Conservation (phyloP, 768 basidiomycete genomes). For the Pleurotus salmoneostramineus region DNA sequence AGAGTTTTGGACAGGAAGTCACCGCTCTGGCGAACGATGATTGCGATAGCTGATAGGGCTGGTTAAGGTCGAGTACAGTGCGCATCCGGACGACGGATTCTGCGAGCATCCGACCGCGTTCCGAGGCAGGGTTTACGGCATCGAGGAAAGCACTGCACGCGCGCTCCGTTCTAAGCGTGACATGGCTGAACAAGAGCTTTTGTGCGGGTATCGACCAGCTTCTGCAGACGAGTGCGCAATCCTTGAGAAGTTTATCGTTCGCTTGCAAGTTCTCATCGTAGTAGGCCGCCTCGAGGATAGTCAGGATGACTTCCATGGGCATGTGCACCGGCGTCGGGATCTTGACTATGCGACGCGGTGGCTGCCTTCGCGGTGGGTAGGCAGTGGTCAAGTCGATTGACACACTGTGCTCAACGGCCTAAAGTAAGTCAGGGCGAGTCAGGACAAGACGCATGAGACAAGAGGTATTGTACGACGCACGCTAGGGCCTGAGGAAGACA, state of each 20-base stretch:
- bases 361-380: conserved; percentile 17
- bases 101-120: conserved; percentile 45
- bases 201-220: conserved; percentile 65
- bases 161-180: conserved; percentile 48
- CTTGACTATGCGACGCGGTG: conserved; percentile 11
- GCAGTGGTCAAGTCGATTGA: conserved; percentile 33
- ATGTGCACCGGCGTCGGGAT: conserved; percentile 24
- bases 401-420: conserved; percentile 31
- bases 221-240: conserved; percentile 62
- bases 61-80: conserved; percentile 63
- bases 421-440: conserved; percentile 18
- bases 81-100: conserved; percentile 51
- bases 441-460: conserved; percentile 16
- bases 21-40: conserved; percentile 57
- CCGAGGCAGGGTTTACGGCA: conserved; percentile 44
- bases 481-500: conserved; percentile 16
- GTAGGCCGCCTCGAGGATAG: conserved; percentile 58
- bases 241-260: conserved; percentile 38
- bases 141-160: conserved; percentile 51
- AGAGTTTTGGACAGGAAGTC: conserved; percentile 54
- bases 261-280: conserved; percentile 30
- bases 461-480: conserved; percentile 15
- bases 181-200: conserved; percentile 56
- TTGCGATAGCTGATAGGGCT: conserved; percentile 54
- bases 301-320: conserved; percentile 61